Evolutionary conservation across 179 eudicot species (phyloP).

Genomic region (Corrigiola litoralis): DNA sequence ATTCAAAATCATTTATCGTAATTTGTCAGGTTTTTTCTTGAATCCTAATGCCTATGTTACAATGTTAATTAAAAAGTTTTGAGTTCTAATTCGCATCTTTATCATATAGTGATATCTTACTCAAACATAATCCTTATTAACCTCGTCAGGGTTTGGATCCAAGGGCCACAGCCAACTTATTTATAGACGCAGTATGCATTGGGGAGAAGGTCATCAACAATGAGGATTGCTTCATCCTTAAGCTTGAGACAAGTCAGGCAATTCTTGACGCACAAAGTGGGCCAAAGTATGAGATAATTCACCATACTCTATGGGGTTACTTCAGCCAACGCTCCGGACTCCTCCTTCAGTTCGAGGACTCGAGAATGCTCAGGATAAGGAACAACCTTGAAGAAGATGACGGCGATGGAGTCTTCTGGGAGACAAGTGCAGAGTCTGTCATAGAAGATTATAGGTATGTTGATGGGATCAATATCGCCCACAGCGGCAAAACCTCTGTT

Average conservation of each 20-base stretch:
- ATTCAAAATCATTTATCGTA: no score
- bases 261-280: slow-evolving; percentile 70
- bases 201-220: slow-evolving; percentile 91
- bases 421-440: slow-evolving; percentile 76
- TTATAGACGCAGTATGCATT: slow-evolving; percentile 87
- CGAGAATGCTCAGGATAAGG: slow-evolving; percentile 66
- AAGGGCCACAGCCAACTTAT: slow-evolving; percentile 65
- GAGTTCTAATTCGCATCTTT: no score
- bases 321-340: slow-evolving; percentile 95
- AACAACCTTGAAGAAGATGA: slow-evolving; percentile 49
- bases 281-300: slow-evolving; percentile 62
- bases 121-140: background rate
- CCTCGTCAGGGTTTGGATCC: slow-evolving; percentile 76
- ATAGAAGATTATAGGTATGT: slow-evolving; percentile 80
- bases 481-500: slow-evolving; percentile 69
- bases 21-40: no score
- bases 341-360: slow-evolving; percentile 80
- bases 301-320: slow-evolving; percentile 94
- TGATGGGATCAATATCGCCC: slow-evolving; percentile 86
- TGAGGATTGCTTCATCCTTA: slow-evolving; percentile 90
- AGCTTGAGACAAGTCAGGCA: slow-evolving; percentile 78
- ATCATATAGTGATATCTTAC: no score
- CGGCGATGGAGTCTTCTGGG: slow-evolving; percentile 91
- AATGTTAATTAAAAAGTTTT: no score
- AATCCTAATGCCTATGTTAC: no score